phyloP scores from a whole-genome alignment of 371 early-diverging fungal genomes.

The Mucor lusitanicus region DNA sequence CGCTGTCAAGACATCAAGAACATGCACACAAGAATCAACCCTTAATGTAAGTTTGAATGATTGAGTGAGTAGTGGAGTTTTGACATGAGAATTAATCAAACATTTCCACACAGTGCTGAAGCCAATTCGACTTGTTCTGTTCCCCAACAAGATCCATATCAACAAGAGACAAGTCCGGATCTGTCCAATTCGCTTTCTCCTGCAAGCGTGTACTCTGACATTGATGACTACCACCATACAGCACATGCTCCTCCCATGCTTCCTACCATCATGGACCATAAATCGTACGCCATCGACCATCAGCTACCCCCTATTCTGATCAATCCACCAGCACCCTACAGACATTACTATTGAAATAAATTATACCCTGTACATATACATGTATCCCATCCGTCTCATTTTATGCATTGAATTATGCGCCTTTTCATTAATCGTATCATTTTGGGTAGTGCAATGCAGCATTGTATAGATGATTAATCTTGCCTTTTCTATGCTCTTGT shows the following conservation, averaged over 20 bases:
- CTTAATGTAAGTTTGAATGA: neutral
- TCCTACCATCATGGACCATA: neutral
- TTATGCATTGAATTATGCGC: neutral
- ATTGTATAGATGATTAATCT: neutral
- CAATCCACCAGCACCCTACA: neutral
- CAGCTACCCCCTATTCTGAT: neutral
- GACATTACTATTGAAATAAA: neutral
- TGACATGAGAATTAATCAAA: neutral
- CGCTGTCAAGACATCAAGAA: constrained; percentile 61
- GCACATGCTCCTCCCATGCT: neutral
- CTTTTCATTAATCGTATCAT: neutral
- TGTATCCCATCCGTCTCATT: neutral
- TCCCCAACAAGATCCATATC: neutral
- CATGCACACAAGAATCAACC: neutral
- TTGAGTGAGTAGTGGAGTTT: neutral
- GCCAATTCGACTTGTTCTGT: no score
- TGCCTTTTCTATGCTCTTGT: neutral
- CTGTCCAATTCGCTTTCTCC: neutral
- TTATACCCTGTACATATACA: neutral
- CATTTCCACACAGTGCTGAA: neutral
- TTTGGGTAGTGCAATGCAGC: neutral
- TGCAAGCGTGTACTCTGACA: neutral
- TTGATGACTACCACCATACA: neutral
- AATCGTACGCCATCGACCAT: neutral
- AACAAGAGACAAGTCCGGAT: neutral